These are phyloP conservation scores for Verticillium tricorpus DNA, from an alignment of 2,329 filamentous ascomycete genomes.

Conservation along the genomic window DNA sequence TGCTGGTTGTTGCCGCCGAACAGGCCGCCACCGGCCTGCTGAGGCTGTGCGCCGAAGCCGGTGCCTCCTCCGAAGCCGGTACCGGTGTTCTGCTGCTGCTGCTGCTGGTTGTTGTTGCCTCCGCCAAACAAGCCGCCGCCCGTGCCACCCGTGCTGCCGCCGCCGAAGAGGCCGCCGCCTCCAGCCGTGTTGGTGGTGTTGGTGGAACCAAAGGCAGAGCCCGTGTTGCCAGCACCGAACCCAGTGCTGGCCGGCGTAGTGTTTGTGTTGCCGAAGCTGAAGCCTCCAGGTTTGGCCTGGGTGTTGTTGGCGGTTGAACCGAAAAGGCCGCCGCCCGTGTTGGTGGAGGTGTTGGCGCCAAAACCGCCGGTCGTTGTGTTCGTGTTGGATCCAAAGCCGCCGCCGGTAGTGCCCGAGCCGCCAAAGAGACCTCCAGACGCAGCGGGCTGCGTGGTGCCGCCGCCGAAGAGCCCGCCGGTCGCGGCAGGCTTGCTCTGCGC, in stretches of 20 bases:
- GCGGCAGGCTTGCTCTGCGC: slow-evolving; percentile 24
- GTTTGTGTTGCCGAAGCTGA: slow-evolving; percentile 38
- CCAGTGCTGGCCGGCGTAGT: slow-evolving; percentile 18
- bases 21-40: slow-evolving; percentile 18
- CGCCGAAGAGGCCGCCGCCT: slow-evolving; percentile 36
- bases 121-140: slow-evolving; percentile 34
- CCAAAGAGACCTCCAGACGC: slow-evolving; percentile 18
- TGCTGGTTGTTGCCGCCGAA: slow-evolving; percentile 17
- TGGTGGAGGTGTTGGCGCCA: slow-evolving; percentile 22
- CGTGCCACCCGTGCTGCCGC: slow-evolving; percentile 26
- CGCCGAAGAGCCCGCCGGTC: slow-evolving; percentile 39
- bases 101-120: slow-evolving; percentile 10
- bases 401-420: slow-evolving; percentile 16
- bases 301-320: slow-evolving; percentile 19
- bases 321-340: slow-evolving; percentile 8
- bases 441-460: slow-evolving; percentile 7
- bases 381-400: slow-evolving; percentile 9
- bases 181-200: slow-evolving; percentile 26
- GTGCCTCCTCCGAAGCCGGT: slow-evolving; percentile 18
- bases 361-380: slow-evolving; percentile 18
- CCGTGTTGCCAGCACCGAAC: slow-evolving; percentile 28
- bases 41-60: slow-evolving; percentile 18
- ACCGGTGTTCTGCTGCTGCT: slow-evolving; percentile 12
- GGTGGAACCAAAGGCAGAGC: slow-evolving; percentile 34
- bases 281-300: slow-evolving; percentile 33